Percentiles rank a stretch among this genome's conserved stretches.
phyloP scores from a whole-genome alignment of 345 rosid species.

The Draba incana region DNA sequence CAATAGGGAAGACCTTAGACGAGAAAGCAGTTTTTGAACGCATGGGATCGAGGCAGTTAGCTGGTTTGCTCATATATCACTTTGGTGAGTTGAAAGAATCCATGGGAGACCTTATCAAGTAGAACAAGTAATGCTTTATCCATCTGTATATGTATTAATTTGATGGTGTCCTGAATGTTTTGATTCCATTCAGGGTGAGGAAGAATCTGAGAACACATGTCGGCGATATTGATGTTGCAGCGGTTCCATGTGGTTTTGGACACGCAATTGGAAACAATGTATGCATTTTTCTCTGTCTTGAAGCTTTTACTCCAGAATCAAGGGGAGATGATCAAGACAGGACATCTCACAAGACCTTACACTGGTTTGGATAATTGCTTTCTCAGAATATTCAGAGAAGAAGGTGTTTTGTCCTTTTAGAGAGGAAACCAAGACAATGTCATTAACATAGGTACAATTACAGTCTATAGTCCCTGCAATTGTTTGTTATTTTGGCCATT shows the following conservation, averaged over 20 bases:
- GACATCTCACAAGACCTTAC: constrained; percentile 71
- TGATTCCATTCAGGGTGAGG: constrained; percentile 69
- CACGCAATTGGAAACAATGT: constrained; percentile 99
- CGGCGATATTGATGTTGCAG: constrained; percentile 96
- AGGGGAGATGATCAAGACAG: constrained; percentile 85
- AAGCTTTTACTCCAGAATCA: constrained; percentile 91
- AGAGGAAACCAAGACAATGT: constrained; percentile 95
- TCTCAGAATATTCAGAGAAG: constrained; percentile 70
- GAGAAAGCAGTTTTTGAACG: constrained; percentile 88
- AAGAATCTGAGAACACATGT: constrained; percentile 87
- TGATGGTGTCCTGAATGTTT: constrained; percentile 5
- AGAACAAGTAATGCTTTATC: background rate
- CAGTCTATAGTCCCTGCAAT: too few relatives aligned
- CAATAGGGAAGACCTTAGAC: constrained; percentile 84
- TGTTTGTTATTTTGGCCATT: background rate
- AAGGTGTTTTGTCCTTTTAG: constrained; percentile 85
- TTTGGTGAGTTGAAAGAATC: constrained; percentile 65
- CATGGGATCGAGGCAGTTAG: constrained; percentile 97
- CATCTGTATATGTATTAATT: background rate
- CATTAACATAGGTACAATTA: constrained; percentile 72
- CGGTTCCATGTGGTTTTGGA: constrained; percentile 98
- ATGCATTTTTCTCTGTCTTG: too few relatives aligned
- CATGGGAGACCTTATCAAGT: background rate
- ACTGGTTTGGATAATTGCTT: constrained; percentile 70
- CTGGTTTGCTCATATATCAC: constrained; percentile 87